Evolutionary conservation across 2,329 filamentous ascomycete genomes (phyloP), one percentile per base, ranked within the genome.

Genomic region (Ambrosiella beaveri): DNA sequence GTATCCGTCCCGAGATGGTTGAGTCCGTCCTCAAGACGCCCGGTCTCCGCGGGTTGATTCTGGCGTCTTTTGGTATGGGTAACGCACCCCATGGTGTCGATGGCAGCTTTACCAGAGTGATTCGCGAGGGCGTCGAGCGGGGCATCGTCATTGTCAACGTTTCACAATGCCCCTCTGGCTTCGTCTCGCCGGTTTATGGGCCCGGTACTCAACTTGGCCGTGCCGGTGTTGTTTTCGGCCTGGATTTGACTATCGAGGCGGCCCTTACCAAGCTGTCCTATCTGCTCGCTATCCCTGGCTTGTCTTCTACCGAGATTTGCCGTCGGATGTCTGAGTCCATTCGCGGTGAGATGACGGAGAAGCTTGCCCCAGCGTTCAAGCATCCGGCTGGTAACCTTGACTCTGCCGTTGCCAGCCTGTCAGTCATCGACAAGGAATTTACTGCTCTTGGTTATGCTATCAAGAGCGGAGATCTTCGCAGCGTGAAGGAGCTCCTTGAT

Each of bases 61-160:
- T 96, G 49, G 89, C 95, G 71, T 95, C 89, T 0, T 95, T 95
- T 68, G 90, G 90, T 61, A 89, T 93, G 68, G 90, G 90, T 59
- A 96, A 95, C 70, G 86, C 90, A 9, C 90, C 90, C 2, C 85
- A 85, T 44, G 88, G 88, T 37, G 77, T 83, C 53, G 86, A 93
- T 66, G 86, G 86, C 58, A 82, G 81, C 56, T 78, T 95, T 68
- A 89, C 85, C 13, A 81, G 81, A 57, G 86, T 91, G 54, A 81
- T 95, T 65, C 78, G 80, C 15, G 79, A 82, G 49, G 89, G 87
- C 19, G 87, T 95, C 45, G 75, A 83, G 66, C 80, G 88, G 60
- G 89, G 88, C 41, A 83, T 93, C 63, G 81, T 93, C 60, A 84
- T 96, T 61, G 87, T 95, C 63, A 95, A 94, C 67, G 84, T 96